A percentile compares a stretch with the other conserved stretches of the same genome.
phyloP scores from a whole-genome alignment of 768 basidiomycete genomes.

The Phlebiopsis flavidoalba region DNA sequence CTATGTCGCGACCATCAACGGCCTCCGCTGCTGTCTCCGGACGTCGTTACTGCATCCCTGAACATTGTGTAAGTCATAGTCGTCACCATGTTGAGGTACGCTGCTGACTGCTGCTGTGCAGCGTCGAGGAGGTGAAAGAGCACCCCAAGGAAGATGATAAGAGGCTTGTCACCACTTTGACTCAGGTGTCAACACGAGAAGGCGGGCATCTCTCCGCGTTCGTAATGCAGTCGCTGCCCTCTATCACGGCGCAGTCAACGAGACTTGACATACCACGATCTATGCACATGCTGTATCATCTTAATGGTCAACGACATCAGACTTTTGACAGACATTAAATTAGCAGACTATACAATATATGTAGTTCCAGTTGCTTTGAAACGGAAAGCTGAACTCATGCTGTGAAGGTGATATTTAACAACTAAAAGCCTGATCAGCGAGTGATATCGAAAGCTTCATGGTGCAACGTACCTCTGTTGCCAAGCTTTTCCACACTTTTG shows the following conservation, averaged over 20 bases:
- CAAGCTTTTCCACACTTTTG: slow-evolving; percentile 42
- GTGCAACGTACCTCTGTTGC: slow-evolving; percentile 31
- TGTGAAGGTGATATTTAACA: too few relatives aligned
- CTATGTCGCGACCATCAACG: slow-evolving; percentile 15
- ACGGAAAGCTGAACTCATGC: too few relatives aligned
- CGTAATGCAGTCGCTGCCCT: neutral
- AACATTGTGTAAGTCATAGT: slow-evolving; percentile 19
- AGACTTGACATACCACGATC: too few relatives aligned
- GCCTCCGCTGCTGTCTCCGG: slow-evolving; percentile 9
- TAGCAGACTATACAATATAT: neutral
- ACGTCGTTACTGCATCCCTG: slow-evolving; percentile 18
- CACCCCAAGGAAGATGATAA: neutral
- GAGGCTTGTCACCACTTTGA: neutral
- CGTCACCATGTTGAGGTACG: neutral
- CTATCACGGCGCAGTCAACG: neutral
- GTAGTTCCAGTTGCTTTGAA: neutral
- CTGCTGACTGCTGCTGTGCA: neutral
- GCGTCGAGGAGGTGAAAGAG: neutral
- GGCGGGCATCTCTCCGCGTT: too few relatives aligned
- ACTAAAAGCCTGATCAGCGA: too few relatives aligned
- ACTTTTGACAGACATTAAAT: too few relatives aligned
- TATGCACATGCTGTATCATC: too few relatives aligned
- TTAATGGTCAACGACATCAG: too few relatives aligned
- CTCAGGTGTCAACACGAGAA: neutral
- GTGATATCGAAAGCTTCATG: neutral